Base-by-base conservation (phyloP, 331 rosid genomes). In the Spiraea crenata region DNA sequence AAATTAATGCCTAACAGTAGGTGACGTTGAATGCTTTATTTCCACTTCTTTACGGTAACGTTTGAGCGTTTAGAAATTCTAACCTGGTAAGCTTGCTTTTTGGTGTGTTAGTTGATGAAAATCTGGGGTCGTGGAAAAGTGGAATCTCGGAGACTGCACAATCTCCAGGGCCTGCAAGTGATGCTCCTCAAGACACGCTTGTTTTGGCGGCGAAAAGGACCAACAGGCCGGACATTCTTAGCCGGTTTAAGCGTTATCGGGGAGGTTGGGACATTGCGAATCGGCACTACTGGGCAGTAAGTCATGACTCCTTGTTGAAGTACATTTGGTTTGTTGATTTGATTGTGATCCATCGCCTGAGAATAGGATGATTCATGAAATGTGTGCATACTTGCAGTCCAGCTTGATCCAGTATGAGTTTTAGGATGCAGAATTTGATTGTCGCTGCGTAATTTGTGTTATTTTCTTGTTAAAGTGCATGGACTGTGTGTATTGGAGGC, bases 211-310 rank as follows among this genome's bases (percentile, higher is more conserved):
- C 89, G 3, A 88, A 86, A 70, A 81, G 96, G 83, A 95, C 99
- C 15, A 62, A 75, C 47, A 84, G 99, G 63, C 93, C 97, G 3
- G 99, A 95, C 79, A 73, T 95, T 87, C 92, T 91, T 38, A 73
- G 51, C 1, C 75, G 91, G 31, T 86, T 95, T 67, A 80, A 74
- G 70, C 88, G 62, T 19, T 95, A 91, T 74, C 80, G 56, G 25
- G 96, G 83, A 68, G 99, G 99, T 59, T 95, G 99, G 99, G 96
- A 95, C 76, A 81, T 95, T 42, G 71, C 82, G 6, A 78, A 86
- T 80, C 87, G 48, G 45, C 91, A 95, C 79, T 95, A 95, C 85
- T 95, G 99, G 99, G 96, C 99, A 4, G 99, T 95, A 85, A 87
- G 99, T 80, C 35, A 9, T 50, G 63, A 12, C 78, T 60, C 19